These are phyloP conservation scores for Cystofilobasidium capitatum DNA, from an alignment of 768 basidiomycete genomes.

Conservation along the genomic window DNA sequence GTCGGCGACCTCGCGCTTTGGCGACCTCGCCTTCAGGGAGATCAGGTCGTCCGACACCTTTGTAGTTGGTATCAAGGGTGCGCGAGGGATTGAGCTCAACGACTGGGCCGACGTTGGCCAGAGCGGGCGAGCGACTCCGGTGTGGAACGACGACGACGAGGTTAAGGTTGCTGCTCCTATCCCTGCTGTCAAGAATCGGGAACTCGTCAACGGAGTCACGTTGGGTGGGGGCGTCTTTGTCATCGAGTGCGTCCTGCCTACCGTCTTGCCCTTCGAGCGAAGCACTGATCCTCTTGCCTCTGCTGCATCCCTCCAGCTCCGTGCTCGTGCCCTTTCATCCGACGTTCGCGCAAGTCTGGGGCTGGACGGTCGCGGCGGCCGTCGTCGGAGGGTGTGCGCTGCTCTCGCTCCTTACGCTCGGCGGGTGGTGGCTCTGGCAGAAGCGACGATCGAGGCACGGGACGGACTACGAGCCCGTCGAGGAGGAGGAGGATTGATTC, in stretches of 20 bases:
- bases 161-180: conserved; percentile 53
- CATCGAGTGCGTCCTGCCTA: conserved; percentile 48
- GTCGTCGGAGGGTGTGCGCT: conserved; percentile 54
- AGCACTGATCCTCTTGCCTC: neutral
- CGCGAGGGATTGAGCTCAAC: conserved; percentile 27
- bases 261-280: too few species aligned
- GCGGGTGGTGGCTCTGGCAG: conserved; percentile 52
- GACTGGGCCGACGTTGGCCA: conserved; percentile 20
- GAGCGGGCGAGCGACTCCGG: conserved; percentile 49
- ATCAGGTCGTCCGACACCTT: conserved; percentile 40
- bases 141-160: conserved; percentile 51
- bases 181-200: conserved; percentile 63
- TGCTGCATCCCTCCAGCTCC: conserved; percentile 32
- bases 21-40: conserved; percentile 69
- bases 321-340: conserved; percentile 78
- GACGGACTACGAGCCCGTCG: conserved; percentile 70
- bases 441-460: conserved; percentile 53
- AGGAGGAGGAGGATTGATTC: conserved; percentile 47
- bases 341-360: conserved; percentile 70
- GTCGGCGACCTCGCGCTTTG: conserved; percentile 51
- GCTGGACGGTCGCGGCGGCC: conserved; percentile 37
- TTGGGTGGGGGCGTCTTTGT: conserved; percentile 79
- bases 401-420: conserved; percentile 60
- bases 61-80: conserved; percentile 44
- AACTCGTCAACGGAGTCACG: conserved; percentile 51